Percentiles rank a stretch among this genome's conserved stretches.
Conservation (phyloP, 1,284 basidiomycete species). For the Singerocomus inundabilis region DNA sequence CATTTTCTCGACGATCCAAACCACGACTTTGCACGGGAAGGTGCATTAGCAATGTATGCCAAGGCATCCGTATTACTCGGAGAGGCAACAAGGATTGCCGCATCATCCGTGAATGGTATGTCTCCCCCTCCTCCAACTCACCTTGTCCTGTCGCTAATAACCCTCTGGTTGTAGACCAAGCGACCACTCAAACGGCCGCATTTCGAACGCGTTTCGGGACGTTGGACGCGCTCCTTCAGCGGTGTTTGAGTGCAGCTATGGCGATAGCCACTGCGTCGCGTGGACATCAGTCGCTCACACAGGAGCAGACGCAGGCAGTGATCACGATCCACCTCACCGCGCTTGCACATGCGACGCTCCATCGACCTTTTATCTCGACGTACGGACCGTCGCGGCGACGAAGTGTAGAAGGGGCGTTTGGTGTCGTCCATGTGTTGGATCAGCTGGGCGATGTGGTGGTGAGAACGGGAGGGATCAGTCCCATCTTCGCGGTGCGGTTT, state of each 20-base stretch:
- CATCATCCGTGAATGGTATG: constrained; percentile 30
- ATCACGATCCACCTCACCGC: constrained; percentile 25
- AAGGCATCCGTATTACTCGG: constrained; percentile 37
- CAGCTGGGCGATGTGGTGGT: constrained; percentile 3
- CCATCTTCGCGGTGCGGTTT: constrained; percentile 19
- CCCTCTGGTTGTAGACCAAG: constrained; percentile 22
- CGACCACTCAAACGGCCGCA: constrained; percentile 16
- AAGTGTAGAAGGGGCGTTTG: constrained; percentile 28
- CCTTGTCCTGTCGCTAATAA: background rate
- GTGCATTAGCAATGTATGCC: constrained; percentile 26
- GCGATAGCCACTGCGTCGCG: constrained; percentile 2
- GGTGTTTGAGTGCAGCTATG: constrained; percentile 26
- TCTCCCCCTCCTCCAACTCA: background rate
- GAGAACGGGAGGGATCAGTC: constrained; percentile 9
- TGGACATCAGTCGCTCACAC: constrained; percentile 19
- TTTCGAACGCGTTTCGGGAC: constrained; percentile 31
- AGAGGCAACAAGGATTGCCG: constrained; percentile 29
- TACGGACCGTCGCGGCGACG: constrained; percentile 28
- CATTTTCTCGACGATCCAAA: constrained; percentile 27
- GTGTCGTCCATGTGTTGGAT: constrained; percentile 17
- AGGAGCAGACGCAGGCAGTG: constrained; percentile 14
- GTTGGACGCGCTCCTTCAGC: constrained; percentile 36
- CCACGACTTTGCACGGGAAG: constrained; percentile 16
- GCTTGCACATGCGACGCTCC: constrained; percentile 39
- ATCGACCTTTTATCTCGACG: constrained; percentile 31